A percentile compares a stretch with the other conserved stretches of the same genome.
These are phyloP conservation scores for Fagopyrum tataricum DNA, from an alignment of 148 eudicot genomes.

Conservation along the genomic window DNA sequence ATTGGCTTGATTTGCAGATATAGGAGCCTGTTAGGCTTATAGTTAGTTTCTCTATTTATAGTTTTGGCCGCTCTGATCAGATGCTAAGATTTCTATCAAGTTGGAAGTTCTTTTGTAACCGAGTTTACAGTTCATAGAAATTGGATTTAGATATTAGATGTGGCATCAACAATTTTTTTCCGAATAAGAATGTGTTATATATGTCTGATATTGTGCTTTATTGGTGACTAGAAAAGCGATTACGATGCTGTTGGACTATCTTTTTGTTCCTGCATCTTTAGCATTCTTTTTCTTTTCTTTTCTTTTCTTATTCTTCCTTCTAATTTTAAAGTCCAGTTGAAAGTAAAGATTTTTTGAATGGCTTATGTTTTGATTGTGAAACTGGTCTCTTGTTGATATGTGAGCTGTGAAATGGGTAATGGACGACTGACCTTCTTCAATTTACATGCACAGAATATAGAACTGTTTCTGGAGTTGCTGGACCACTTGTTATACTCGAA, in stretches of 20 bases:
- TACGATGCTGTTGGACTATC: not conserved
- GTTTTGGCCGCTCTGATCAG: not conserved
- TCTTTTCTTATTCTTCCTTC: not conserved
- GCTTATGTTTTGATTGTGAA: not conserved
- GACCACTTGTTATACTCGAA: slow-evolving; percentile 75
- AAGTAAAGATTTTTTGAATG: not conserved
- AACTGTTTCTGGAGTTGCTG: slow-evolving; percentile 85
- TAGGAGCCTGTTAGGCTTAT: not conserved
- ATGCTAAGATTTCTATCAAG: not conserved
- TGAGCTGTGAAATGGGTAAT: not conserved
- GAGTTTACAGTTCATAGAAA: not conserved
- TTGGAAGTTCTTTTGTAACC: not conserved
- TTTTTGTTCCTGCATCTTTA: not conserved
- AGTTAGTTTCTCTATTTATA: not conserved
- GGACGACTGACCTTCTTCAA: not conserved
- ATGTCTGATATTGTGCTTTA: not conserved
- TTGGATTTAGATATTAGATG: not conserved
- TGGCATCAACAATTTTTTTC: not conserved
- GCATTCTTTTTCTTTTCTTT: not conserved
- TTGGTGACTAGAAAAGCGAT: not conserved
- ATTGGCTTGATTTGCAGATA: not conserved
- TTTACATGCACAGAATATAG: slow-evolving; percentile 46
- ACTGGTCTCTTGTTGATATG: not conserved
- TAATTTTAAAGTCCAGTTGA: not conserved
- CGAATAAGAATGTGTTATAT: not conserved